Conservation (phyloP, 1,284 basidiomycete species). For the Sanghuangporus weigelae region DNA sequence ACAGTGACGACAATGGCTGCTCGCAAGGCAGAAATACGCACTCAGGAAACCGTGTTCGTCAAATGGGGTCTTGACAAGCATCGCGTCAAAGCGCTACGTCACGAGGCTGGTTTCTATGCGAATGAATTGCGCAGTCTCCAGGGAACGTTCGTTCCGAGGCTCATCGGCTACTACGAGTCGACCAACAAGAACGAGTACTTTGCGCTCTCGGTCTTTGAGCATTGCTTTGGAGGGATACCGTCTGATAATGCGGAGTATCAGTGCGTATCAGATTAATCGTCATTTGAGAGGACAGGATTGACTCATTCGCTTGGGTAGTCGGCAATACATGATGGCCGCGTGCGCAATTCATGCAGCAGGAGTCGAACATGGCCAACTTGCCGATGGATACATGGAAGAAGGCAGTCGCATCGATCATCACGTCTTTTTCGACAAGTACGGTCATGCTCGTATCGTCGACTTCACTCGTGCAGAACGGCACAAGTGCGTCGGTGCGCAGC, state of each 20-base stretch:
- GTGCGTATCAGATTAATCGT: slow-evolving; percentile 20
- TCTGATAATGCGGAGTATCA: slow-evolving; percentile 21
- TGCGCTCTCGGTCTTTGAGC: slow-evolving; percentile 35
- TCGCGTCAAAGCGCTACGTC: slow-evolving; percentile 22
- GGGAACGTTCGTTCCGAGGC: slow-evolving; percentile 30
- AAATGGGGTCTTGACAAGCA: slow-evolving; percentile 25
- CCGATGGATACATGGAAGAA: background rate
- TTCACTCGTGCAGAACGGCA: slow-evolving; percentile 23
- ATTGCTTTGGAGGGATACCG: slow-evolving; percentile 25
- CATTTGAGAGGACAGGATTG: background rate
- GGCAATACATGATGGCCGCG: slow-evolving; percentile 28
- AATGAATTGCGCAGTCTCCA: slow-evolving; percentile 27
- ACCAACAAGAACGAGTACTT: slow-evolving; percentile 20
- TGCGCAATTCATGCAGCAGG: slow-evolving; percentile 33
- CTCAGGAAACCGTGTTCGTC: slow-evolving; percentile 19
- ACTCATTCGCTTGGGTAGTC: slow-evolving; percentile 23
- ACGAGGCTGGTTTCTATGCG: slow-evolving; percentile 28
- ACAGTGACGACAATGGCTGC: background rate
- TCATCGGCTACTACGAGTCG: slow-evolving; percentile 29
- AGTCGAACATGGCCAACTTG: slow-evolving; percentile 31
- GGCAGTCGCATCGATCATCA: slow-evolving; percentile 23
- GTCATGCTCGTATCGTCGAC: slow-evolving; percentile 33
- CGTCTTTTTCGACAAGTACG: slow-evolving; percentile 25
- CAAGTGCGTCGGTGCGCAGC: background rate
- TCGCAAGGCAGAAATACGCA: background rate